phyloP scores from a whole-genome alignment of 106 monocot species.

The Dioscorea zingiberensis region DNA sequence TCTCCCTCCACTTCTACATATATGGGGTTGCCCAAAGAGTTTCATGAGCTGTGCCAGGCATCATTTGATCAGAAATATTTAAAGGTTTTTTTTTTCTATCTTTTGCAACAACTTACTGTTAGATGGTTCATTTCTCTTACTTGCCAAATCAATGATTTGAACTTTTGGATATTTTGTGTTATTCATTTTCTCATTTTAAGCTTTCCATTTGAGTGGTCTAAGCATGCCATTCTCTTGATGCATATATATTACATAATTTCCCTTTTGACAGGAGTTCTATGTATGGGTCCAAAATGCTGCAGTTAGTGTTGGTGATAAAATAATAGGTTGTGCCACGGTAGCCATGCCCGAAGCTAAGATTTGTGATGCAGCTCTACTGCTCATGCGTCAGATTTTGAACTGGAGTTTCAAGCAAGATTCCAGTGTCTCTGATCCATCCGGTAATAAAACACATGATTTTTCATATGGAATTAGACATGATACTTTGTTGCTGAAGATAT shows the following conservation, averaged over 20 bases:
- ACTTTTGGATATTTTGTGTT: no score
- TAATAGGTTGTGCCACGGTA: slow-evolving; percentile 23
- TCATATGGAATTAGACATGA: slow-evolving; percentile 56
- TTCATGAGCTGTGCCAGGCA: slow-evolving; percentile 64
- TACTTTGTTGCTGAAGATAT: slow-evolving; percentile 58
- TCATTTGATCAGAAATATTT: slow-evolving; percentile 68
- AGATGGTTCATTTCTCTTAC: no score
- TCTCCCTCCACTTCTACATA: slow-evolving; percentile 70
- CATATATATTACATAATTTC: no score
- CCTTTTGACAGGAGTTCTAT: slow-evolving; percentile 69
- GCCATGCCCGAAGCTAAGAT: slow-evolving; percentile 58
- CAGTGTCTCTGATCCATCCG: slow-evolving; percentile 17
- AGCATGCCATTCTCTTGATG: no score
- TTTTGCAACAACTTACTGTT: no score
- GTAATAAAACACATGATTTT: slow-evolving; percentile 16
- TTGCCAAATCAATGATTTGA: no score
- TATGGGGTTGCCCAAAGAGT: slow-evolving; percentile 82
- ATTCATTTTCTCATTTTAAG: no score
- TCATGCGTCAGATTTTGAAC: slow-evolving; percentile 94
- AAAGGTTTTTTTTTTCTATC: slow-evolving; percentile 46
- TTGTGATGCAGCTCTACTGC: slow-evolving; percentile 69
- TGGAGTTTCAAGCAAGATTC: slow-evolving; percentile 63
- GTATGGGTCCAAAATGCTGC: slow-evolving; percentile 86
- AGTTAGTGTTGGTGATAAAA: slow-evolving; percentile 37
- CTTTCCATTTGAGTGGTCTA: no score